Percentiles rank a stretch among this genome's conserved stretches.
These are phyloP conservation scores for Dovyalis caffra DNA, from an alignment of 345 rosid species.

Conservation along the genomic window DNA sequence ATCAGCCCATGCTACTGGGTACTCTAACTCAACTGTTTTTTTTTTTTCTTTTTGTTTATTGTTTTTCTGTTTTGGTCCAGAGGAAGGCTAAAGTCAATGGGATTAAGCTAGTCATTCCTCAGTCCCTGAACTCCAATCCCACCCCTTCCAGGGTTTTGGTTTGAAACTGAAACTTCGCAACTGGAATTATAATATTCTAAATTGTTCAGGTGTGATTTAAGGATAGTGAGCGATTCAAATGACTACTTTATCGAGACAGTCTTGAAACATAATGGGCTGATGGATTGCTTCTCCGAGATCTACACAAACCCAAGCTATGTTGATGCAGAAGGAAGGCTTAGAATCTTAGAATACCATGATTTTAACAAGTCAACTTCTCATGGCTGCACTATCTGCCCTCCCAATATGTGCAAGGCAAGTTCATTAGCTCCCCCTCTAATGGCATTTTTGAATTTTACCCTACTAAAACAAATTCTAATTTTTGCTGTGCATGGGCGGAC, in stretches of 20 bases:
- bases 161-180: neutral
- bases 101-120: neutral
- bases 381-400: slow-evolving; percentile 29
- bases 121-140: neutral
- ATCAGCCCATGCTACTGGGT: slow-evolving; percentile 28
- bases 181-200: neutral
- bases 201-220: slow-evolving; percentile 22
- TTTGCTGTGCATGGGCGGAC: neutral
- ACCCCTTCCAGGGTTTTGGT: neutral
- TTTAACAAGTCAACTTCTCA: slow-evolving; percentile 11
- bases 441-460: neutral
- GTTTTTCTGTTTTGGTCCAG: neutral
- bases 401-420: slow-evolving; percentile 40
- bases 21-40: neutral
- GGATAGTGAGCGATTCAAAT: slow-evolving; percentile 33
- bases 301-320: slow-evolving; percentile 24
- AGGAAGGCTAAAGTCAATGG: neutral
- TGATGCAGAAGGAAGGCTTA: slow-evolving; percentile 21
- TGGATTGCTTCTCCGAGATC: slow-evolving; percentile 29
- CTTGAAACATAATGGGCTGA: slow-evolving; percentile 21
- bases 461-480: neutral
- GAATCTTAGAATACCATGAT: slow-evolving; percentile 27
- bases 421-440: neutral
- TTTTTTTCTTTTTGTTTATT: neutral
- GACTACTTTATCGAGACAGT: slow-evolving; percentile 31